Percentiles rank a stretch among this genome's conserved stretches.
These are phyloP conservation scores for Colletotrichum sojae DNA, from an alignment of 2,329 filamentous ascomycete species.

Conservation along the genomic window DNA sequence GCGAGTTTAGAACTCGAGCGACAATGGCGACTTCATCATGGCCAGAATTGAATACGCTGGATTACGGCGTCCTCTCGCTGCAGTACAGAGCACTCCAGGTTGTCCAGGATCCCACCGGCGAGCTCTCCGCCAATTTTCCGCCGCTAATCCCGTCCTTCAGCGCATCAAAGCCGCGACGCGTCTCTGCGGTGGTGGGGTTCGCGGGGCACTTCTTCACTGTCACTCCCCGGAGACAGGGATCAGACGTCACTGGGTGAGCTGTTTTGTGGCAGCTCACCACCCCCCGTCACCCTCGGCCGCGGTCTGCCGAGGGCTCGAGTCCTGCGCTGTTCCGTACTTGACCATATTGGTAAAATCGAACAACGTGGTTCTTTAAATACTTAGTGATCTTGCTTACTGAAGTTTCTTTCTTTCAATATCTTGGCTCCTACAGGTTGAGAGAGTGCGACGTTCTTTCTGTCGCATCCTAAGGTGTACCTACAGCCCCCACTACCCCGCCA, in stretches of 20 bases:
- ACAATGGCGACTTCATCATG: background rate
- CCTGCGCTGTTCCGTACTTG: constrained; percentile 12
- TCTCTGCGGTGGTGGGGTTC: constrained; percentile 36
- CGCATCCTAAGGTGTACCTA: no score
- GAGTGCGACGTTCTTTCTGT: background rate
- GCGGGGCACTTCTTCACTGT: constrained; percentile 35
- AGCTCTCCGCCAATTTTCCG: constrained; percentile 33
- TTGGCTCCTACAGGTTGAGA: background rate
- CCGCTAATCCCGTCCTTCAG: constrained; percentile 18
- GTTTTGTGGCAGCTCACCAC: constrained; percentile 36
- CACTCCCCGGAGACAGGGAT: constrained; percentile 27
- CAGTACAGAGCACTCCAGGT: no score
- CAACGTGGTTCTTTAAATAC: constrained; percentile 30
- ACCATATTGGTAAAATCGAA: constrained; percentile 20
- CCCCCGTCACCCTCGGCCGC: constrained; percentile 27
- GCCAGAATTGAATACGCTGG: no score
- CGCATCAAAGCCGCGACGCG: constrained; percentile 27
- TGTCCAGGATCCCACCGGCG: background rate
- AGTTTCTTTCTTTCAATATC: background rate
- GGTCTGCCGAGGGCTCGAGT: constrained; percentile 26
- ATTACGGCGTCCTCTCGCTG: no score
- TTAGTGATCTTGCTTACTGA: no score
- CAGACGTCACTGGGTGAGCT: constrained; percentile 37
- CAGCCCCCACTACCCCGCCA: constrained; percentile 33
- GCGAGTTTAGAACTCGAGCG: background rate